Base-by-base conservation (phyloP, 129 eudicot species). In the Flaveria robusta region DNA sequence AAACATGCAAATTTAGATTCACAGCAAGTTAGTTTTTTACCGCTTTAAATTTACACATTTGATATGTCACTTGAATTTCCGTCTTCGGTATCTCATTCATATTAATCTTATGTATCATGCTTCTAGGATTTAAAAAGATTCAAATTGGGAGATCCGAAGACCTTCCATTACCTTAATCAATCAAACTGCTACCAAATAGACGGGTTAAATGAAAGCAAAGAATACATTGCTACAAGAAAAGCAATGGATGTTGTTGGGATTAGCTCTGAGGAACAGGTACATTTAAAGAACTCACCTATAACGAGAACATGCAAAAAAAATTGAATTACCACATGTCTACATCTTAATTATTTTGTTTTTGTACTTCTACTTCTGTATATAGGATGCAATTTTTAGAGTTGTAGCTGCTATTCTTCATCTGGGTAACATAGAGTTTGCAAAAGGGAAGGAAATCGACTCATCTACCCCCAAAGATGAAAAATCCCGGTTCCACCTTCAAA, bases 161-260 rank as follows among this genome's bases (percentile, higher is more conserved):
- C 92, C 56, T 94, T 91, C 69, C 99, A 94, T 80, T 94, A 94
- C 72, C 89, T 94, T 55, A 94, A 94, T 73, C 99, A 94, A 81
- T 81, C 99, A 78, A 85, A 94, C 79, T 88, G 99, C 88, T 87
- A 77, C 73, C 76, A 83, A 82, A 76, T 91, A 86, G 97, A 91
- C 22, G 99, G 93, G 46, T 9, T 94, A 54, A 92, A 91, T 84
- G 99, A 94, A 75, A 81, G 84, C 19, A 87, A 91, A 83, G 99
- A 94, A 67, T 94, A 94, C 65, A 72, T 42, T 55, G 93, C 87
- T 24, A 94, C 99, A 72, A 90, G 79, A 78, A 84, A 82, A 78
- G 99, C 99, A 54, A 94, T 94, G 99, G 99, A 94, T 83, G 90
- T 92, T 81, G 97, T 94, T 77, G 99, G 99, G 80, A 94, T 94